Conservation (phyloP, 371 early-diverging fungal species). For the Phascolomyces articulosus region DNA sequence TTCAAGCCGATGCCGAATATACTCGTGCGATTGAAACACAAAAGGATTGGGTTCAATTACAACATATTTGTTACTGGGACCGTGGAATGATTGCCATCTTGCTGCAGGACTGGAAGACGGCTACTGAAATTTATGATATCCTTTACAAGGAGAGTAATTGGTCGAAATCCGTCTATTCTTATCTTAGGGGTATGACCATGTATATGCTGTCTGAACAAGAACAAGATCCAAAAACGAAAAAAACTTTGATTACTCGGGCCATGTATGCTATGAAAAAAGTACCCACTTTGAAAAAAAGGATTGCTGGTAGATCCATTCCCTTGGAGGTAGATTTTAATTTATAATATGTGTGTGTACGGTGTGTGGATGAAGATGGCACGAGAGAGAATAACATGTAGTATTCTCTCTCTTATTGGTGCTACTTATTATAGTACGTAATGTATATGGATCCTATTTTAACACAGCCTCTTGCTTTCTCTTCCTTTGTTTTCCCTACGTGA, state of each 20-base stretch:
- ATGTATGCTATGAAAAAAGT: conserved; percentile 55
- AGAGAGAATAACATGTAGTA: too few relatives aligned
- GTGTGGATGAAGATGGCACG: too few relatives aligned
- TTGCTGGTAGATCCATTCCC: conserved; percentile 76
- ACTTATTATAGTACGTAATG: too few relatives aligned
- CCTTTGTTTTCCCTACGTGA: too few relatives aligned
- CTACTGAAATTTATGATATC: conserved; percentile 49
- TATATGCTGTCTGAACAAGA: conserved; percentile 30
- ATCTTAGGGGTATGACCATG: conserved; percentile 56
- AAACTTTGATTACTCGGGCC: conserved; percentile 13
- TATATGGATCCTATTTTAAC: too few relatives aligned
- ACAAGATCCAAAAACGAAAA: conserved; percentile 5
- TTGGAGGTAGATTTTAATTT: conserved; percentile 48
- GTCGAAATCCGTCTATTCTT: conserved; percentile 72
- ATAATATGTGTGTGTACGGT: too few relatives aligned
- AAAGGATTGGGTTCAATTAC: conserved; percentile 67
- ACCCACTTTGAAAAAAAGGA: conserved; percentile 54
- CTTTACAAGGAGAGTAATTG: conserved; percentile 69
- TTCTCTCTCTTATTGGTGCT: too few relatives aligned
- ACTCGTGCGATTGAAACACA: conserved; percentile 35
- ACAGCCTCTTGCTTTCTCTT: too few relatives aligned
- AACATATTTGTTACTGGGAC: conserved; percentile 77
- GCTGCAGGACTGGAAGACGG: conserved; percentile 51
- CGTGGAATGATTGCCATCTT: conserved; percentile 45
- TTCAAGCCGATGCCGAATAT: conserved; percentile 50